Percentiles rank a stretch among this genome's conserved stretches.
These are phyloP conservation scores for Candida nemodendra DNA, from an alignment of 805 yeast species.

Conservation along the genomic window DNA sequence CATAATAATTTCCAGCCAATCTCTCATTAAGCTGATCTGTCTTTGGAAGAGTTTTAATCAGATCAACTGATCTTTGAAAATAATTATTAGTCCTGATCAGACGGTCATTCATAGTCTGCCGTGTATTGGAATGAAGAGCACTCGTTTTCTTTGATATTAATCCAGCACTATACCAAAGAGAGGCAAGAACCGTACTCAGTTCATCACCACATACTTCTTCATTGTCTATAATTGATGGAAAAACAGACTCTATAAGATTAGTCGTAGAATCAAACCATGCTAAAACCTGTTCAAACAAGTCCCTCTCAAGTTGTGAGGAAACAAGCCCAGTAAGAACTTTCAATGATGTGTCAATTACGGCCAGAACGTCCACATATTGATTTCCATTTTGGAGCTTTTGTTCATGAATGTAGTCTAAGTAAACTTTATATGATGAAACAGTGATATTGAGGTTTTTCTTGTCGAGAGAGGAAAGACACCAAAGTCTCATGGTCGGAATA, in stretches of 20 bases:
- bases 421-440: conserved; percentile 39
- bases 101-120: conserved; percentile 11
- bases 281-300: conserved; percentile 16
- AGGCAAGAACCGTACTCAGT: conserved; percentile 22
- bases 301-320: conserved; percentile 6
- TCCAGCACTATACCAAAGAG: conserved; percentile 25
- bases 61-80: conserved; percentile 13
- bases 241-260: conserved; percentile 6
- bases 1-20: conserved; percentile 33
- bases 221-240: conserved; percentile 5
- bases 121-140: conserved; percentile 10
- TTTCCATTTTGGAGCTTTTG: conserved; percentile 35
- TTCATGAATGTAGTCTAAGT: conserved; percentile 39
- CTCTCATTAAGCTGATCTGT: conserved; percentile 15
- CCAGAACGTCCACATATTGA: conserved; percentile 37
- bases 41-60: conserved; percentile 6
- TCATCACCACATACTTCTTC: conserved; percentile 21
- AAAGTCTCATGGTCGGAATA: conserved; percentile 36
- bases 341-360: conserved; percentile 23
- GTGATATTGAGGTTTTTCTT: conserved; percentile 22
- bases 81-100: conserved; percentile 6
- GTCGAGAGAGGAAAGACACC: conserved; percentile 31
- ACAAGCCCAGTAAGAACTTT: conserved; percentile 17
- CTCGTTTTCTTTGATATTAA: conserved; percentile 21
- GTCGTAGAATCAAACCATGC: conserved; percentile 19